Conservation (phyloP, 2,329 filamentous ascomycete species). For the Lecanosticta acicola region DNA sequence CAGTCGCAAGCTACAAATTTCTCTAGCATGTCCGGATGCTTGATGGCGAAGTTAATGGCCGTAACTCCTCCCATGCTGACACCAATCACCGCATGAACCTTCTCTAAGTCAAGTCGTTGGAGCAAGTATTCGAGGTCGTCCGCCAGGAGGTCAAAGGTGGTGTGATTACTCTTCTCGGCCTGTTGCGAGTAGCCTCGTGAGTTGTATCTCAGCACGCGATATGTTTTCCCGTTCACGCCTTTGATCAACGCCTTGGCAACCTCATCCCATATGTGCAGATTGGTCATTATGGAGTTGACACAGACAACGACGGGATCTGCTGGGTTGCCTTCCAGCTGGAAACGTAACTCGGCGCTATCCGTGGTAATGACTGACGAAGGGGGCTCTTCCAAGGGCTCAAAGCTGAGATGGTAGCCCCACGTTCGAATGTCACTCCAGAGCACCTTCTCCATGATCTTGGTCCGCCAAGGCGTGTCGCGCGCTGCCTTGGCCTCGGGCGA, state of each 20-base stretch:
- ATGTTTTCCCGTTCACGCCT: conserved; percentile 51
- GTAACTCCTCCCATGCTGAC: conserved; percentile 80
- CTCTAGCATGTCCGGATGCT: conserved; percentile 53
- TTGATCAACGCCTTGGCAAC: conserved; percentile 58
- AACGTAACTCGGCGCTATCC: conserved; percentile 65
- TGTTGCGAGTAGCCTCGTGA: conserved; percentile 59
- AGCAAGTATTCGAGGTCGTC: conserved; percentile 63
- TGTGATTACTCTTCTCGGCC: conserved; percentile 37
- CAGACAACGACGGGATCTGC: conserved; percentile 68
- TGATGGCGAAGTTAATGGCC: conserved; percentile 64
- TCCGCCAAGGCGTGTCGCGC: conserved; percentile 56
- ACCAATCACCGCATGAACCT: conserved; percentile 63
- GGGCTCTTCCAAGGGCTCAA: conserved; percentile 56
- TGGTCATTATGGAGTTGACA: conserved; percentile 73
- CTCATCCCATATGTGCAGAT: conserved; percentile 73
- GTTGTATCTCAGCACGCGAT: conserved; percentile 72
- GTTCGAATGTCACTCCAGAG: conserved; percentile 53
- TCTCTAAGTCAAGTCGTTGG: conserved; percentile 61
- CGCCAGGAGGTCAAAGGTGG: conserved; percentile 59
- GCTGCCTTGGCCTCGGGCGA: conserved; percentile 60
- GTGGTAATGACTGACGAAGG: conserved; percentile 64
- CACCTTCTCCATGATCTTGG: conserved; percentile 54
- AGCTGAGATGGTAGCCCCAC: conserved; percentile 73
- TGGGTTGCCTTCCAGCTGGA: conserved; percentile 68
- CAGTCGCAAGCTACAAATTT: conserved; percentile 73